phyloP scores from a whole-genome alignment of 2,329 filamentous ascomycete species.

The Fusarium pseudoanthophilum region DNA sequence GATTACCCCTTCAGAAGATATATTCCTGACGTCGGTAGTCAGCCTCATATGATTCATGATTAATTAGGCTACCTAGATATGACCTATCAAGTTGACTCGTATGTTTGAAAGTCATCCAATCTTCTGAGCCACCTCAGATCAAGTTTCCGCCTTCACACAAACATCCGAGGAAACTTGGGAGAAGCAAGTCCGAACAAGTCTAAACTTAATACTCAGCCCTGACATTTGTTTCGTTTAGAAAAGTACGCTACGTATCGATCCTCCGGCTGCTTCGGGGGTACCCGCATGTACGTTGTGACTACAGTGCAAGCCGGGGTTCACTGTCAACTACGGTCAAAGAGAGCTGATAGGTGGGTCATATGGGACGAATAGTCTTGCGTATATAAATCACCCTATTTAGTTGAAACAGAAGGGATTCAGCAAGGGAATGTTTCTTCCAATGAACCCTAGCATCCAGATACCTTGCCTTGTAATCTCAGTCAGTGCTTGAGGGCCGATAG shows the following conservation, averaged over 20 bases:
- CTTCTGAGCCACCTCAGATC: neutral
- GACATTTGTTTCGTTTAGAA: slow-evolving; percentile 5
- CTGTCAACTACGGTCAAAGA: slow-evolving; percentile 1
- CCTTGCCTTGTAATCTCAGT: neutral
- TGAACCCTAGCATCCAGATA: neutral
- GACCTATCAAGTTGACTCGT: neutral
- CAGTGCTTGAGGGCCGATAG: neutral
- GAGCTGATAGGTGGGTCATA: slow-evolving; percentile 25
- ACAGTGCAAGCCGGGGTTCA: slow-evolving; percentile 7
- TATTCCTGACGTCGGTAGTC: neutral
- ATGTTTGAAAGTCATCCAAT: neutral
- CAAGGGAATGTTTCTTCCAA: neutral
- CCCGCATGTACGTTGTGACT: slow-evolving; percentile 31
- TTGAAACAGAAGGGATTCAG: neutral
- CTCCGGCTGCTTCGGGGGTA: slow-evolving; percentile 18
- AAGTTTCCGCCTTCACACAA: neutral
- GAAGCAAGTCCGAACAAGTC: neutral
- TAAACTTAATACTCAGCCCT: slow-evolving; percentile 11
- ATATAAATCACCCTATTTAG: neutral
- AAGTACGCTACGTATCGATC: slow-evolving; percentile 1
- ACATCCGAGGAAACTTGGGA: neutral
- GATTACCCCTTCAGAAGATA: neutral
- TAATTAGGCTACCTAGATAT: neutral
- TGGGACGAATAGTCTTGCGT: neutral
- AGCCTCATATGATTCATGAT: neutral